Evolutionary conservation across 2,329 filamentous ascomycete genomes (phyloP), one percentile per base, ranked within the genome.

Genomic region (Fusarium mexicanum): DNA sequence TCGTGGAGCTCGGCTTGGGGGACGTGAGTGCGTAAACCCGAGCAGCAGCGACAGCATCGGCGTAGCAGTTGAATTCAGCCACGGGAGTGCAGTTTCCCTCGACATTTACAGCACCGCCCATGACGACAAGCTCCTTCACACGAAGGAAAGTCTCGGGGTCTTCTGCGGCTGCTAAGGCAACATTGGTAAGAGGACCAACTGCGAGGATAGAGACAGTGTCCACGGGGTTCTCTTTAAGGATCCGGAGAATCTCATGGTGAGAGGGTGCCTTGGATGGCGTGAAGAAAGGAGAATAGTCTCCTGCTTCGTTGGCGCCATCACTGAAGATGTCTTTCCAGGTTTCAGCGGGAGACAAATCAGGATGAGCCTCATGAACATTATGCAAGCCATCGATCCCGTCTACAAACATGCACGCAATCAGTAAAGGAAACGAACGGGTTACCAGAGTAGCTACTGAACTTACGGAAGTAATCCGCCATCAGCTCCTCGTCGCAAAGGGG

Each of bases 11-110:
- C 2, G 96, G 96, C 40, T 85, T 90, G 11, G 87, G 89, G 3
- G 93, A 94, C 1, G 93, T 95, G 71, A 96, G 85, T 12, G 94
- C 93, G 79, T 92, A 95, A 24, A 96, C 89, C 20, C 93, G 88
- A 17, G 94, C 93, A 1, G 93, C 90, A 35, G 94, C 93, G 46
- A 94, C 88, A 26, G 93, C 87, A 81, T 99, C 97, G 66, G 96
- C 95, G 79, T 94, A 97, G 65, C 93, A 93, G 86, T 99, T 99
- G 89, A 99, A 99, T 82, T 99, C 96, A 72, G 94, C 94, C 18
- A 92, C 90, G 4, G 96, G 96, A 51, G 91, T 91, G 79, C 94
- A 91, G 82, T 99, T 99, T 76, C 96, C 96, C 58, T 91, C 88
- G 50, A 91, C 85, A 67, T 93, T 87, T 61, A 99, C 89, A 31